Evolutionary conservation across 352 stramenopile species (phyloP).

Genomic region (Globisporangium paroecandrum): DNA sequence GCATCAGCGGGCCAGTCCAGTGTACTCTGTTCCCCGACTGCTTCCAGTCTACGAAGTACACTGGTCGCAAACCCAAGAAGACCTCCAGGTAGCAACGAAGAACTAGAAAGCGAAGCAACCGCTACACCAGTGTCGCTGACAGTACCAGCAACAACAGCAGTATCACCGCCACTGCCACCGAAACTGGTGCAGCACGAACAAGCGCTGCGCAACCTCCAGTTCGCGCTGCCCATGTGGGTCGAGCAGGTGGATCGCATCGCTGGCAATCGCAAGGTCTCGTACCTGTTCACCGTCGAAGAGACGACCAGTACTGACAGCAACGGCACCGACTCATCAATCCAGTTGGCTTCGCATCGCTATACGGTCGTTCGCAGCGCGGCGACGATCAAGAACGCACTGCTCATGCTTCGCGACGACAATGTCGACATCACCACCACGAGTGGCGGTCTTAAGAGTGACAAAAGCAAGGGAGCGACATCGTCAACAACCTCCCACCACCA

Average conservation of each 20-base stretch:
- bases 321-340: neutral
- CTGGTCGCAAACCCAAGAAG: neutral
- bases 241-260: conserved; percentile 57
- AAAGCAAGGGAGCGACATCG: conserved; percentile 3
- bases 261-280: conserved; percentile 63
- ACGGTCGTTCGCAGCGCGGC: conserved; percentile 52
- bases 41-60: conserved; percentile 10
- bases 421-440: neutral
- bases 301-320: neutral
- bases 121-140: neutral
- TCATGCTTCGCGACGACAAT: conserved; percentile 33
- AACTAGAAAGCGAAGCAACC: neutral
- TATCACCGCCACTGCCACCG: conserved; percentile 9
- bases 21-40: conserved; percentile 14
- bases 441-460: conserved; percentile 9
- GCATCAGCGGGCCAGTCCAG: neutral
- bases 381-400: conserved; percentile 59
- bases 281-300: conserved; percentile 58
- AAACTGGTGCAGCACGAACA: conserved; percentile 23
- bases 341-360: conserved; percentile 6
- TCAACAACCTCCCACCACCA: conserved; percentile 23
- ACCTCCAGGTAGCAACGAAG: neutral
- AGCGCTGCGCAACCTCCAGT: conserved; percentile 37
- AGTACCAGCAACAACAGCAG: neutral
- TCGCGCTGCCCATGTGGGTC: conserved; percentile 66